These are phyloP conservation scores for Clonostachys rhizophaga DNA, from an alignment of 2,329 filamentous ascomycete genomes.

Conservation along the genomic window DNA sequence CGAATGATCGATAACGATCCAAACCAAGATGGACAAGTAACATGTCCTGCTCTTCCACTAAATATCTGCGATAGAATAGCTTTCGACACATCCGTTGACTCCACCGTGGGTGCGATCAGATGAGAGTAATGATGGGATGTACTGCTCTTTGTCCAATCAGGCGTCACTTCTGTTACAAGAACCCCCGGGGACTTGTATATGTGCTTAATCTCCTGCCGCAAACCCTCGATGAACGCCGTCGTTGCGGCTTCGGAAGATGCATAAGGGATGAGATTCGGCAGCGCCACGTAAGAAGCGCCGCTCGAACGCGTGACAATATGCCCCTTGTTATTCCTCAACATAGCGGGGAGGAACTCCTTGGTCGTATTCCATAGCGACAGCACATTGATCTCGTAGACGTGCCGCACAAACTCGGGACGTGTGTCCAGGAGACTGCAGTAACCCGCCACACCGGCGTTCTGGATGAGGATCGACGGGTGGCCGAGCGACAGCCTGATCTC, in stretches of 20 bases:
- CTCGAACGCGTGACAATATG: conserved; percentile 69
- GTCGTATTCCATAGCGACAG: conserved; percentile 62
- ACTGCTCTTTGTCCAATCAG: too few species aligned
- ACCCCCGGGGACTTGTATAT: too few species aligned
- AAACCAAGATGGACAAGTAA: too few species aligned
- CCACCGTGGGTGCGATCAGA: too few species aligned
- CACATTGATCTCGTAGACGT: conserved; percentile 68
- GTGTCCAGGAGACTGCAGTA: conserved; percentile 57
- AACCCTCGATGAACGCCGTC: conserved; percentile 63
- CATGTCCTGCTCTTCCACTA: too few species aligned
- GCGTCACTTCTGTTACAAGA: too few species aligned
- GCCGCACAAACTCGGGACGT: conserved; percentile 52
- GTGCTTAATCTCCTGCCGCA: conserved; percentile 51
- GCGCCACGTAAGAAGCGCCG: conserved; percentile 54
- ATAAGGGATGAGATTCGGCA: conserved; percentile 65
- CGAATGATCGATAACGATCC: too few species aligned
- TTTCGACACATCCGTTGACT: too few species aligned
- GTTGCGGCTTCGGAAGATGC: conserved; percentile 61
- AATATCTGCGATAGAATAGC: too few species aligned
- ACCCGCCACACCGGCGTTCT: conserved; percentile 63
- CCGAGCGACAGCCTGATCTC: conserved; percentile 52
- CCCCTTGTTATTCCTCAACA: conserved; percentile 61
- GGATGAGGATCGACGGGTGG: conserved; percentile 64
- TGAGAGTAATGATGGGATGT: too few species aligned
- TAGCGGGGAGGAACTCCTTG: conserved; percentile 62